Evolutionary conservation across 2,329 filamentous ascomycete genomes (phyloP).

Genomic region (Fusarium hostae): DNA sequence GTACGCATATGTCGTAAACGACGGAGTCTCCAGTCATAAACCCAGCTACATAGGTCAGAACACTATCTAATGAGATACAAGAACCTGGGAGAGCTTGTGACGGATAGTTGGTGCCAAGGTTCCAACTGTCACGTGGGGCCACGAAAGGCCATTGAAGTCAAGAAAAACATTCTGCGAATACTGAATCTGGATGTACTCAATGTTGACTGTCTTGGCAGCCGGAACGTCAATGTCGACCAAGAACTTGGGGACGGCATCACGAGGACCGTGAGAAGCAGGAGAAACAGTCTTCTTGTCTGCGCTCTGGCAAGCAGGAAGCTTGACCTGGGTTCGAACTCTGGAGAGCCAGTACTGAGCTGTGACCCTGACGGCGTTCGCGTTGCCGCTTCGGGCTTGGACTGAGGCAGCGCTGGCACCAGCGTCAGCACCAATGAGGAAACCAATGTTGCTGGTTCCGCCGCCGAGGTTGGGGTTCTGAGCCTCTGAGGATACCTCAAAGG

Average conservation of each 20-base stretch:
- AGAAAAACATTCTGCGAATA: slow-evolving; percentile 47
- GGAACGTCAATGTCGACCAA: slow-evolving; percentile 14
- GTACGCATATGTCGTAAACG: background rate
- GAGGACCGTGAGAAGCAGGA: background rate
- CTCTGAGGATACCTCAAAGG: slow-evolving; percentile 47
- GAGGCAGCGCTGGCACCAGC: slow-evolving; percentile 45
- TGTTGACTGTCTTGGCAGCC: slow-evolving; percentile 15
- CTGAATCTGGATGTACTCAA: slow-evolving; percentile 48
- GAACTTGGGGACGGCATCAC: slow-evolving; percentile 33
- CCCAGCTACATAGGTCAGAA: accelerated
- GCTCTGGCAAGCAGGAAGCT: slow-evolving; percentile 10
- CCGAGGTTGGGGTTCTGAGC: slow-evolving; percentile 33
- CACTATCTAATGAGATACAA: background rate
- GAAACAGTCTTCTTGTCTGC: slow-evolving; percentile 13
- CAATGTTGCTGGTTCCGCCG: slow-evolving; percentile 45
- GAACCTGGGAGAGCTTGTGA: slow-evolving; percentile 3
- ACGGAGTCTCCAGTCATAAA: too few species aligned
- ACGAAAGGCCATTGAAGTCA: slow-evolving; percentile 21
- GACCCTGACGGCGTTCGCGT: slow-evolving; percentile 28
- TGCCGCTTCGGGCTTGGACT: slow-evolving; percentile 33
- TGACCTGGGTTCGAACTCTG: slow-evolving; percentile 25
- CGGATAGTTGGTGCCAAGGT: slow-evolving; percentile 26
- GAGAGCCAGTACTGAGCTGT: slow-evolving; percentile 37
- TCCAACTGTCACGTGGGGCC: slow-evolving; percentile 33
- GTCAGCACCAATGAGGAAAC: slow-evolving; percentile 29